Evolutionary conservation across 805 yeast genomes (phyloP).

Genomic region (Hyphopichia homilentoma): DNA sequence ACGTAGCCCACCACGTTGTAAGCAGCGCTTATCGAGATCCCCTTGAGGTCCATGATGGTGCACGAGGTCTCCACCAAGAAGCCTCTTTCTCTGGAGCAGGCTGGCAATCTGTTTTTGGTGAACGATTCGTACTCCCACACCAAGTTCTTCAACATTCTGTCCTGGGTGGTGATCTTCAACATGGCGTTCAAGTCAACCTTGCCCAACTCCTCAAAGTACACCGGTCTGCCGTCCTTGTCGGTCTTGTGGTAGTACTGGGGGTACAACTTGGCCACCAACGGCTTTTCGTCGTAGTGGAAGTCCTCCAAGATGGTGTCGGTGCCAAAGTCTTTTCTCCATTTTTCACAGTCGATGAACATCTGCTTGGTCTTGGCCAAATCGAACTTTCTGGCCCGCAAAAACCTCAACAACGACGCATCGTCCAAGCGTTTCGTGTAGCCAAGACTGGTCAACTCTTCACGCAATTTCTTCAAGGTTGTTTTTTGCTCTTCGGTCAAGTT

Average conservation of each 20-base stretch:
- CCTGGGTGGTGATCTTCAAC: conserved; percentile 91
- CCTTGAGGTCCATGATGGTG: conserved; percentile 92
- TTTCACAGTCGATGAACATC: conserved; percentile 85
- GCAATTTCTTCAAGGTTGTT: conserved; percentile 53
- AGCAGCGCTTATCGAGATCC: conserved; percentile 81
- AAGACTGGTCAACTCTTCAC: conserved; percentile 50
- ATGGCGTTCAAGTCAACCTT: conserved; percentile 83
- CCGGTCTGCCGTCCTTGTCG: conserved; percentile 95
- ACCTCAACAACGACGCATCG: conserved; percentile 79
- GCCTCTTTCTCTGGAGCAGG: conserved; percentile 83
- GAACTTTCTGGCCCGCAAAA: conserved; percentile 93
- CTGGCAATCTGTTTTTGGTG: conserved; percentile 80
- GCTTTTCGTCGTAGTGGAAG: conserved; percentile 91
- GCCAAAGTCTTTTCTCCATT: conserved; percentile 87
- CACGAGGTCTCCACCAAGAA: conserved; percentile 90
- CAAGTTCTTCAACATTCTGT: conserved; percentile 91
- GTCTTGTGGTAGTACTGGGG: conserved; percentile 98
- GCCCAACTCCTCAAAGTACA: conserved; percentile 92
- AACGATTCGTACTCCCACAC: conserved; percentile 98
- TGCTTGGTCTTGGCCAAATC: conserved; percentile 72
- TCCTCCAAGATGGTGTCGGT: conserved; percentile 81
- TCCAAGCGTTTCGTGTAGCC: conserved; percentile 81
- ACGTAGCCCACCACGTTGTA: conserved; percentile 84
- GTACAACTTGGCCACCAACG: conserved; percentile 80
- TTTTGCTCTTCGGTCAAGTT: conserved; percentile 68